Evolutionary conservation across 305 asterid species (phyloP).

Genomic region (Andrographis paniculata): DNA sequence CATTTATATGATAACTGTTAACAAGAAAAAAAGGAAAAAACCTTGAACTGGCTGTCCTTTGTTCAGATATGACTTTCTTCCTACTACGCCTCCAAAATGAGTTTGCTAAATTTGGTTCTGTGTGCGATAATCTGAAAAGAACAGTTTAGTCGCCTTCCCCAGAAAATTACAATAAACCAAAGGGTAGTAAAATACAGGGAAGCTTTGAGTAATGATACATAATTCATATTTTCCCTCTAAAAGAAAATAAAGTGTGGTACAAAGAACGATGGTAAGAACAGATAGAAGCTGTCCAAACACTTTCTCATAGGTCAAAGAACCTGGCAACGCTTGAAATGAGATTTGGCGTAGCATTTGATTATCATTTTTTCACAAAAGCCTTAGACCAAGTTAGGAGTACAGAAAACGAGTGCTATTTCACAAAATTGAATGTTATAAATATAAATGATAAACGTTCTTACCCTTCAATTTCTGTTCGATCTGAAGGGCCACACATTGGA

Average conservation of each 20-base stretch:
- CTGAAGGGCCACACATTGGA: constrained; percentile 51
- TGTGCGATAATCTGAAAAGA: constrained; percentile 51
- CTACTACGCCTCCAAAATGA: constrained; percentile 63
- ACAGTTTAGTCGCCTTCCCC: constrained; percentile 19
- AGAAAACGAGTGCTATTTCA: background rate
- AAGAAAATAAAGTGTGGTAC: too few relatives aligned
- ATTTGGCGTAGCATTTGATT: constrained; percentile 18
- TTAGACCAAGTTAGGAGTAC: constrained; percentile 2
- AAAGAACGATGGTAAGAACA: constrained; percentile 13
- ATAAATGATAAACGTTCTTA: constrained; percentile 23
- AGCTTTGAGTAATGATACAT: background rate
- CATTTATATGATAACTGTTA: background rate
- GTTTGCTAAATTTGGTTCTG: constrained; percentile 65
- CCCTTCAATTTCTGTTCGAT: constrained; percentile 65
- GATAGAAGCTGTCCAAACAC: constrained; percentile 4
- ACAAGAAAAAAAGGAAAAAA: constrained; percentile 14
- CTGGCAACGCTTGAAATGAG: constrained; percentile 8
- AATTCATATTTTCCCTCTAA: constrained; percentile 6
- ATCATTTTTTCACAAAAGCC: background rate
- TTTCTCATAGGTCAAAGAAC: constrained; percentile 8
- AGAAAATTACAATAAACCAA: background rate
- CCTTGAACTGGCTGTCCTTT: constrained; percentile 70
- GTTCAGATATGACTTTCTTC: constrained; percentile 64
- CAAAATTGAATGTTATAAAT: constrained; percentile 9
- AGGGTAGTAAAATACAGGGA: background rate